Percentiles rank a stretch among this genome's conserved stretches.
These are phyloP conservation scores for Acanthamoeba lenticulata DNA, from an alignment of 208 protist genomes.

Conservation along the genomic window DNA sequence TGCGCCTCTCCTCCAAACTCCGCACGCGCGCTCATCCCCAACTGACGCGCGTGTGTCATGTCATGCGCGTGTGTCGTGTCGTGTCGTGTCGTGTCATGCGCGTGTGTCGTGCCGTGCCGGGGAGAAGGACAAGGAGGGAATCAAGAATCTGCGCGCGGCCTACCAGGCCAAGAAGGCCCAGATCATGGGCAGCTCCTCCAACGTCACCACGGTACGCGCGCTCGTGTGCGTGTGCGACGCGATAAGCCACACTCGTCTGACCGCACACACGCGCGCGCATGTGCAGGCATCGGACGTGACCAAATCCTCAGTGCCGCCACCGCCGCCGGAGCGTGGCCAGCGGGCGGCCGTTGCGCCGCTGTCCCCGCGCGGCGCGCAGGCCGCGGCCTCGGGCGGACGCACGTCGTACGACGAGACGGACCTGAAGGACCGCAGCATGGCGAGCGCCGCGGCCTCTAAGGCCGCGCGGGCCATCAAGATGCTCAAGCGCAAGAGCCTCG, in stretches of 20 bases:
- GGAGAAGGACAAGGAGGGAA: not conserved
- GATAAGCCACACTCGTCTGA: too few species aligned
- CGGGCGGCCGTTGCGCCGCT: too few species aligned
- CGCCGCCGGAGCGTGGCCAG: too few species aligned
- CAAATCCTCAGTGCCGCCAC: too few species aligned
- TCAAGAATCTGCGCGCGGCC: not conserved
- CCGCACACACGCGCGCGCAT: too few species aligned
- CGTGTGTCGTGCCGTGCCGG: too few species aligned
- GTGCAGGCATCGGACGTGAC: too few species aligned
- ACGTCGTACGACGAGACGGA: constrained; percentile 41
- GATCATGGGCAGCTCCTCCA: not conserved
- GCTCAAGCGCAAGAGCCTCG: constrained; percentile 25
- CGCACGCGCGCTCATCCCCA: not conserved
- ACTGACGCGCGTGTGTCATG: too few species aligned
- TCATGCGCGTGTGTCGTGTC: too few species aligned
- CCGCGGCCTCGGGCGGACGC: not conserved
- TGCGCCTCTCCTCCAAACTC: not conserved
- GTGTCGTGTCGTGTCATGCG: too few species aligned
- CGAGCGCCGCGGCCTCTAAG: not conserved
- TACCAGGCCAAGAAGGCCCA: constrained; percentile 29
- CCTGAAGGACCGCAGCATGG: not conserved
- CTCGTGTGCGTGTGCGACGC: too few species aligned
- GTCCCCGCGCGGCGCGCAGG: not conserved
- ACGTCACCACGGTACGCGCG: not conserved
- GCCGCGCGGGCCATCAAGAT: constrained; percentile 1